Conservation (phyloP, 225 moss, liverwort and hornwort species). For the Thuidium tamariscinum region DNA sequence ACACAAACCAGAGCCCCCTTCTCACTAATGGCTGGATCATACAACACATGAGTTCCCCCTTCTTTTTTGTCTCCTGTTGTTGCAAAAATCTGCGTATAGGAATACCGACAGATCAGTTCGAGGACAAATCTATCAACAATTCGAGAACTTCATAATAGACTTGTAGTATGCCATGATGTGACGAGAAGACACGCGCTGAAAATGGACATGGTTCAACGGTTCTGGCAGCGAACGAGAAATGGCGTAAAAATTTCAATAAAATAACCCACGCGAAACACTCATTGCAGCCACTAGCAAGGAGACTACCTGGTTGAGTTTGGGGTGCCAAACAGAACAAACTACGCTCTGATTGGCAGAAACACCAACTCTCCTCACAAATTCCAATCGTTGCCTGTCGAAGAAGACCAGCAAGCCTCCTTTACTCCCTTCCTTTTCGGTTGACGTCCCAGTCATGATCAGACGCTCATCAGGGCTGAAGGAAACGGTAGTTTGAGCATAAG, state of each 20-base stretch:
- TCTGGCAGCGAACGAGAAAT: background rate
- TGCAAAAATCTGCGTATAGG: constrained; percentile 65
- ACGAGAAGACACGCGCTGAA: background rate
- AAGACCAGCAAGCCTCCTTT: constrained; percentile 75
- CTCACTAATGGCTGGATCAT: constrained; percentile 89
- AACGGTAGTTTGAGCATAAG: constrained; percentile 85
- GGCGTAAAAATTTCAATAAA: background rate
- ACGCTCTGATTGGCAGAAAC: constrained; percentile 78
- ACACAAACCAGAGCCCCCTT: constrained; percentile 94
- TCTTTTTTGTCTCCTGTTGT: constrained; percentile 74
- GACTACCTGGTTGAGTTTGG: constrained; percentile 82
- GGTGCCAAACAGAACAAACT: constrained; percentile 83
- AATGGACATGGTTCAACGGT: background rate
- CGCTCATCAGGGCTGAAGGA: constrained; percentile 98
- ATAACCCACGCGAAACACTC: background rate
- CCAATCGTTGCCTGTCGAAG: constrained; percentile 59
- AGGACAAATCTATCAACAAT: background rate
- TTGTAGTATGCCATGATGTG: background rate
- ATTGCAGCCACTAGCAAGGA: background rate
- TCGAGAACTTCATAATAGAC: background rate
- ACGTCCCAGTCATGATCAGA: constrained; percentile 94
- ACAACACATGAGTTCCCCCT: constrained; percentile 74
- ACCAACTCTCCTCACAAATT: constrained; percentile 85
- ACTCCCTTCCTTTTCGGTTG: constrained; percentile 70
- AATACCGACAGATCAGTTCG: background rate